Evolutionary conservation across 2,329 filamentous ascomycete species (phyloP), one percentile per base, ranked within the genome.

Genomic region (Scedosporium aurantiacum): DNA sequence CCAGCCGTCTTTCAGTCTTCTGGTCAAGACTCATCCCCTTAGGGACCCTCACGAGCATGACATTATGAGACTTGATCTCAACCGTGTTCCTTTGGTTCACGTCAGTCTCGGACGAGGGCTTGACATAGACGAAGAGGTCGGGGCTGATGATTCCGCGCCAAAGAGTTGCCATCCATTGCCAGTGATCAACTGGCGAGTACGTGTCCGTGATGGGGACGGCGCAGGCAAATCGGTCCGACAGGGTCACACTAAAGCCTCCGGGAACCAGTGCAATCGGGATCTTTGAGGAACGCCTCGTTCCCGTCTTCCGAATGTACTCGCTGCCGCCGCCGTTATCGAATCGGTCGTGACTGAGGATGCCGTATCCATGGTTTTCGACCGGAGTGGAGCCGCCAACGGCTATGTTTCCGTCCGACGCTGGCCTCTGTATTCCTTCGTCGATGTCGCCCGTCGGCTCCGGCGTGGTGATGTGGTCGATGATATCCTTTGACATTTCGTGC

Each of bases 141-240:
- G 93, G 85, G 0, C 89, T 90, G 1, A 92, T 81, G 60, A 90
- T 88, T 8, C 91, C 90, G 8, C 92, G 86, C 93, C 93, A 97
- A 23, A 97, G 82, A 52, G 89, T 93, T 41, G 93, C 93, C 79
- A 94, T 91, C 93, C 93, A 97, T 72, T 95, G 89, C 91, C 93
- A 97, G 75, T 97, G 93, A 68, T 96, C 91, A n/a, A 89, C 81
- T 0, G 89, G 86, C 16, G 85, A 82, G 71, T 95, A 96, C 5
- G 81, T 79, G 69, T 96, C 91, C 18, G 80, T 77, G 66, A 95
- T 91, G 1, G 89, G 87, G 52, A 92, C 85, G 14, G 80, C 78
- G 61, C 83, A 84, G 1, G 91, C 89, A 70, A 88, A 93, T 57
- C 80, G 78, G 70, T 97, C 89, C 1, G 90, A 87, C 0, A 88